Conservation (phyloP, 2,329 filamentous ascomycete genomes). For the Paraphoma chrysanthemicola region DNA sequence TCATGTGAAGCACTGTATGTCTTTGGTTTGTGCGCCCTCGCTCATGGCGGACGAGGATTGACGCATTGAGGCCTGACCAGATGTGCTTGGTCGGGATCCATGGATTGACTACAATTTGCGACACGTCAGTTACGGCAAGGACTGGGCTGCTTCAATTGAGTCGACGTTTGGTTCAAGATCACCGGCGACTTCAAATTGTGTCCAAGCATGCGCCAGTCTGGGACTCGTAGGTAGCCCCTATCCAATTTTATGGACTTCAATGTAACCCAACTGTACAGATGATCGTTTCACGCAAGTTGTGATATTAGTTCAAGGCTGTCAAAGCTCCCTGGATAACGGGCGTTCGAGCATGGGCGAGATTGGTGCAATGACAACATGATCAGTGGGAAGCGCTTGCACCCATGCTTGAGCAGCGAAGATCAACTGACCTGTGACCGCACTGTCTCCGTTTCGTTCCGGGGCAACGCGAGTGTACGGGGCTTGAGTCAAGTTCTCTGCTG, state of each 20-base stretch:
- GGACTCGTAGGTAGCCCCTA: conserved; percentile 31
- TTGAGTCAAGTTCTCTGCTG: background rate
- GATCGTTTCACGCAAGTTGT: background rate
- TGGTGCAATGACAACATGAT: background rate
- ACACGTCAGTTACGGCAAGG: too few relatives aligned
- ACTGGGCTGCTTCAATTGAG: too few relatives aligned
- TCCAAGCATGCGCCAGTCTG: background rate
- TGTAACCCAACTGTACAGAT: conserved; percentile 22
- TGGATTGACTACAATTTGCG: too few relatives aligned
- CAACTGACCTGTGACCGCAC: background rate
- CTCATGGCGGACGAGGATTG: too few relatives aligned
- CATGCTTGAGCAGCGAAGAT: background rate
- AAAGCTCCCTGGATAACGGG: background rate
- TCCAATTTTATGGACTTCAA: conserved; percentile 8
- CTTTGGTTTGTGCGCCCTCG: too few relatives aligned
- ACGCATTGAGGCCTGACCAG: too few relatives aligned
- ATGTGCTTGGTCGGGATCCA: too few relatives aligned
- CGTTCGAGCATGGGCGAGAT: background rate
- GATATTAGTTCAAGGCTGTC: background rate
- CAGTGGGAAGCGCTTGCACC: background rate
- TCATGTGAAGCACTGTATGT: too few relatives aligned
- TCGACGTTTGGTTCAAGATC: background rate
- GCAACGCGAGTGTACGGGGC: too few relatives aligned
- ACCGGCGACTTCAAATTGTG: background rate
- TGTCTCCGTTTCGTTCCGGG: too few relatives aligned